A percentile compares a stretch with the other conserved stretches of the same genome.
These are phyloP conservation scores for Talaromyces sp. DNA, from an alignment of 2,329 filamentous ascomycete species.

Conservation along the genomic window DNA sequence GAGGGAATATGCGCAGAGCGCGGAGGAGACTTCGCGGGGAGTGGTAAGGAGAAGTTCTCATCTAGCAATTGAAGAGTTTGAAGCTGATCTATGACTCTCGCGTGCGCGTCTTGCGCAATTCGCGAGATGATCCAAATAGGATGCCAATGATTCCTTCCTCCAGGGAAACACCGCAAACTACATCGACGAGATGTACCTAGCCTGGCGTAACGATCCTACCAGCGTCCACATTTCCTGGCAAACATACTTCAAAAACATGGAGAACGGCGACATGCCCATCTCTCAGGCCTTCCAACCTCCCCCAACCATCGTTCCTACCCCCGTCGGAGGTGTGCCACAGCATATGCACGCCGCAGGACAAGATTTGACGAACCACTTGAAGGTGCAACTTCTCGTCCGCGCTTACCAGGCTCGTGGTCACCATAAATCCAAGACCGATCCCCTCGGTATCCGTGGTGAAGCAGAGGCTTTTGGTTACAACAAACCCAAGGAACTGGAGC, in stretches of 20 bases:
- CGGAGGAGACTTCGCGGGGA: constrained; percentile 58
- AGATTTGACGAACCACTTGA: constrained; percentile 92
- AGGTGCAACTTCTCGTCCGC: constrained; percentile 94
- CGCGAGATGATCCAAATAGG: constrained; percentile 42
- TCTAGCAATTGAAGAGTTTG: not conserved
- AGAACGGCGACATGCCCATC: constrained; percentile 95
- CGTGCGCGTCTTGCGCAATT: constrained; percentile 22
- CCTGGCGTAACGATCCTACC: constrained; percentile 89
- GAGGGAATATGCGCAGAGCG: constrained; percentile 58
- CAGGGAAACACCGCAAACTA: constrained; percentile 97
- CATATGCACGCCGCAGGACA: constrained; percentile 70
- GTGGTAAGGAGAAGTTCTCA: constrained; percentile 51
- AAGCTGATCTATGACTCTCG: constrained; percentile 26
- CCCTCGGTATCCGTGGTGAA: constrained; percentile 86
- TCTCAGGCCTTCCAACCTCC: constrained; percentile 96
- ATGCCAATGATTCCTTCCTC: constrained; percentile 93
- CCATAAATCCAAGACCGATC: constrained; percentile 97
- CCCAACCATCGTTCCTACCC: constrained; percentile 81
- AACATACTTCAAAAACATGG: constrained; percentile 99
- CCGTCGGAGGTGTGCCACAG: constrained; percentile 72
- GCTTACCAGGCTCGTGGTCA: constrained; percentile 97
- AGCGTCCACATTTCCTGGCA: constrained; percentile 99
- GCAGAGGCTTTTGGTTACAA: constrained; percentile 78
- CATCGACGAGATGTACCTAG: constrained; percentile 99
- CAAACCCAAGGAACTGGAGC: constrained; percentile 86